Conservation (phyloP, 2,329 filamentous ascomycete genomes). For the Aspergillus pseudotamarii region DNA sequence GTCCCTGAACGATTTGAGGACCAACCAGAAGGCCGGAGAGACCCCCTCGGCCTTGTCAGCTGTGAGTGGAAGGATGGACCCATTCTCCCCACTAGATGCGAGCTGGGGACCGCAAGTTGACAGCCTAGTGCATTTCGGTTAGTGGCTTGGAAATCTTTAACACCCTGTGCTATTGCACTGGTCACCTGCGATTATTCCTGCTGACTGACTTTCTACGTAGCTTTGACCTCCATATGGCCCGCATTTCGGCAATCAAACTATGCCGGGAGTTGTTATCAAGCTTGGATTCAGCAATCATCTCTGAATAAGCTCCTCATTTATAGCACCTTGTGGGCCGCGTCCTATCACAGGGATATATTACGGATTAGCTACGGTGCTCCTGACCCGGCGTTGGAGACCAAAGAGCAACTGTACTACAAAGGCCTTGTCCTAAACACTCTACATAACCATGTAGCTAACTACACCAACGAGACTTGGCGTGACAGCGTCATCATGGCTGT, state of each 20-base stretch:
- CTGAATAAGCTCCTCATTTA: slow-evolving; percentile 5
- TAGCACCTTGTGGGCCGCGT: slow-evolving; percentile 7
- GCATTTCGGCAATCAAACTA: neutral
- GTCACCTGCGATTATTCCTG: neutral
- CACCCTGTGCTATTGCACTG: neutral
- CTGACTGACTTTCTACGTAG: neutral
- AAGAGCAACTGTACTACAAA: slow-evolving; percentile 13
- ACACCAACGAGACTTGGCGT: neutral
- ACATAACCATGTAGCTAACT: slow-evolving; percentile 3
- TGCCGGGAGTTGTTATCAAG: slow-evolving; percentile 1
- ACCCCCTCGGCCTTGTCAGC: neutral
- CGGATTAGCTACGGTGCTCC: slow-evolving; percentile 7
- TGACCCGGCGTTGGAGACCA: slow-evolving; percentile 2
- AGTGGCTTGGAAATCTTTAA: neutral
- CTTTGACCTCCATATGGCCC: slow-evolving; percentile 3
- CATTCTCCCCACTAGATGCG: slow-evolving; percentile 5
- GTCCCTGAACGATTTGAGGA: neutral
- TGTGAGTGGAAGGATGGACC: neutral
- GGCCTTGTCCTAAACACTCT: neutral
- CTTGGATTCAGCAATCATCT: slow-evolving; percentile 4
- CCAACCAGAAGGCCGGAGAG: neutral
- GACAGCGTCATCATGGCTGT: slow-evolving; percentile 13
- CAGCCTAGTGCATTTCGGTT: neutral
- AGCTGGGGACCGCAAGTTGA: neutral
- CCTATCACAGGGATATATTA: slow-evolving; percentile 15